phyloP scores from a whole-genome alignment of 73 alveolate genomes.

The Breviolum minutum region DNA sequence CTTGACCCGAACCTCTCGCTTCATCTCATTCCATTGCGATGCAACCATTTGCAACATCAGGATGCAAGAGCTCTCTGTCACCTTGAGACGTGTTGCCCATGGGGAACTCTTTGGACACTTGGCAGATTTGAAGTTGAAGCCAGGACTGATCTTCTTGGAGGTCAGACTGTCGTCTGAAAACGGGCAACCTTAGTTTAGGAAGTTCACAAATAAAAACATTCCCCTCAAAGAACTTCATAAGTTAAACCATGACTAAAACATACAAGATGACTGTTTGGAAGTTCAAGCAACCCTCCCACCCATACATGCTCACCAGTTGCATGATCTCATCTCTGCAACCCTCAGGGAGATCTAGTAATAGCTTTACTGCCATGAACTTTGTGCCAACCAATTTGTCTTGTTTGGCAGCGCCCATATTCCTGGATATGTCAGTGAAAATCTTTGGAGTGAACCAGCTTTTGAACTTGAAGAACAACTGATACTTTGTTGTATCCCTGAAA shows the following conservation, averaged over 20 bases:
- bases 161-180: not conserved
- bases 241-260: not conserved
- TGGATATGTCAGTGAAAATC: not conserved
- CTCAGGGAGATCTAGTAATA: not conserved
- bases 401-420: not conserved
- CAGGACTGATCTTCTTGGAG: not conserved
- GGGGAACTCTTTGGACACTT: not conserved
- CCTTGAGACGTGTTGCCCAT: not conserved
- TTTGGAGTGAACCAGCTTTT: no score
- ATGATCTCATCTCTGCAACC: not conserved
- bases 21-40: not conserved
- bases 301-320: not conserved
- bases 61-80: not conserved
- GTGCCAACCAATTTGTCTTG: slow-evolving; percentile 12
- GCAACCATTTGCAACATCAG: not conserved
- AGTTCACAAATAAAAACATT: not conserved
- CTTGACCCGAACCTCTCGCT: not conserved
- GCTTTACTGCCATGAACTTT: not conserved
- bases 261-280: not conserved
- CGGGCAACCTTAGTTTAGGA: not conserved
- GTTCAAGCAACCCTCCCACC: not conserved
- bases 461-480: not conserved
- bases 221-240: not conserved
- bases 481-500: not conserved
- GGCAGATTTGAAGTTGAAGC: not conserved